Evolutionary conservation across 805 yeast genomes (phyloP), one percentile per base, ranked within the genome.

Genomic region (Deakozyma indianensis): DNA sequence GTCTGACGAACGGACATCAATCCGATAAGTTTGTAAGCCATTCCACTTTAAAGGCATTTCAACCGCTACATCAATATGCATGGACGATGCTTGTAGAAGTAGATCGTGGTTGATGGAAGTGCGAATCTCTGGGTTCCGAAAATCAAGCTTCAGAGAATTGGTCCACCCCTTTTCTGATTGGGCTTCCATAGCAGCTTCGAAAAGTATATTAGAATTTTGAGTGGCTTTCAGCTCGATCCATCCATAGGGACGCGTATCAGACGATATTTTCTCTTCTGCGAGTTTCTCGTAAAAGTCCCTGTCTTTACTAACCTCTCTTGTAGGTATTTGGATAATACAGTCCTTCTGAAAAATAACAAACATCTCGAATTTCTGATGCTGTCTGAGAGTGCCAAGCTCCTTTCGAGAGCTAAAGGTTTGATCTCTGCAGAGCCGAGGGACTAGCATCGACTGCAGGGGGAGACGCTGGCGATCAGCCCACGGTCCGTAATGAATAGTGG

Each of bases 391-490:
- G 5, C 38, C 38, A n/a, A n/a, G 38, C 18, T 32, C 18, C 5
- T 5, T n/a, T 7, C 18, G 38, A 14, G 38, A n/a, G 16, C 5
- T 11, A 32, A 14, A 32, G 16, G 18, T n/a, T 20, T 7, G 18
- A n/a, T 32, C 38, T 32, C 16, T 32, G 22, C 81, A 74, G 9
- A 77, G 57, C 0, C 71, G 59, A 0, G 98, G 98, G 46, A 81
- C 75, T 22, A 92, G 64, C 62, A 79, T 64, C 15, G 67, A 62
- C 47, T 80, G 87, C 7, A 88, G 55, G 1, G 78, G 73, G 1
- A 68, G 69, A 16, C 95, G 60, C 59, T 92, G 94, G 29, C 90
- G 75, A 48, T 92, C 94, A 0, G 96, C 83, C 96, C 96, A 90
- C 0, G 98, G 95, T 0, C 98, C 98, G 57, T 85, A 88, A 52